These are phyloP conservation scores for Nakazawaea ernobii DNA, from an alignment of 805 yeast species.

Conservation along the genomic window DNA sequence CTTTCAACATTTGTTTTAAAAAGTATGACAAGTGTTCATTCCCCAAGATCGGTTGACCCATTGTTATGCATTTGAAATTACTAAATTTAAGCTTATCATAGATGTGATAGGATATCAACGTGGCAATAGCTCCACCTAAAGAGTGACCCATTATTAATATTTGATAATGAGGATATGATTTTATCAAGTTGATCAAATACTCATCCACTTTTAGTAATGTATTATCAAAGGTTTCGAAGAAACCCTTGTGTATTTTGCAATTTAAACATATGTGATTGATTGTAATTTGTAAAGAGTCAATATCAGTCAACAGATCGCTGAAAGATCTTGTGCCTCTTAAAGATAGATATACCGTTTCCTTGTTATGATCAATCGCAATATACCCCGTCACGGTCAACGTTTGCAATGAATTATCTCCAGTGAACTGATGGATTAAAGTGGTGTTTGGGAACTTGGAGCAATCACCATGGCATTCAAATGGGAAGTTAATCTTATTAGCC, in stretches of 20 bases:
- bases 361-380: conserved; percentile 13
- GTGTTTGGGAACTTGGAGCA: conserved; percentile 33
- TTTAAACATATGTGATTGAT: conserved; percentile 23
- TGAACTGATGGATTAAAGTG: conserved; percentile 31
- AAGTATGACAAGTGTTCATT: conserved; percentile 31
- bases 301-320: conserved; percentile 32
- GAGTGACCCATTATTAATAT: conserved; percentile 18
- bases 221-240: conserved; percentile 24
- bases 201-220: conserved; percentile 24
- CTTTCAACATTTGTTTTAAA: conserved; percentile 21
- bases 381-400: conserved; percentile 13
- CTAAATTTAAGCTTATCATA: conserved; percentile 28
- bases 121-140: conserved; percentile 36
- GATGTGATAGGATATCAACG: conserved; percentile 30
- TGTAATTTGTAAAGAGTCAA: conserved; percentile 29
- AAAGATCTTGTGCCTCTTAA: conserved; percentile 39
- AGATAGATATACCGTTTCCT: conserved; percentile 22
- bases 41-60: conserved; percentile 42
- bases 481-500: conserved; percentile 24
- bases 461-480: conserved; percentile 32
- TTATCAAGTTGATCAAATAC: conserved; percentile 18
- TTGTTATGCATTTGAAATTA: conserved; percentile 26
- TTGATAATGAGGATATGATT: conserved; percentile 15
- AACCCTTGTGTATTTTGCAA: conserved; percentile 36
- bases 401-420: conserved; percentile 22